Conservation (phyloP, 768 basidiomycete species). For the Tulasnella sp. region DNA sequence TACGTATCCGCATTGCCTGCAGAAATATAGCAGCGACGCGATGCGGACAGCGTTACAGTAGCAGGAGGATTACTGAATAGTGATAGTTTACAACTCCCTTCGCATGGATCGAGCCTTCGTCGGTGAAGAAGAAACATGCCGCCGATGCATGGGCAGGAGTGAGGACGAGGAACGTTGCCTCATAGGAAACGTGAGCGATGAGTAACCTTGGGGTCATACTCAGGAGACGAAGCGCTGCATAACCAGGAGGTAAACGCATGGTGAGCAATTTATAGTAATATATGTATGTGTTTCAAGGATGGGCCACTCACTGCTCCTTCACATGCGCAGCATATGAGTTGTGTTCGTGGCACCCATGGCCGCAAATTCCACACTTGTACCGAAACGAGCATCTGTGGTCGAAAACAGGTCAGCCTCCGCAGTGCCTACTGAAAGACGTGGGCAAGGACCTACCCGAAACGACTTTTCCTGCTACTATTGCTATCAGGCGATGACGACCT, state of each 20-base stretch:
- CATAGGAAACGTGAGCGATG: neutral
- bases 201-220: neutral
- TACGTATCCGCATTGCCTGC: too few species aligned
- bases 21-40: too few species aligned
- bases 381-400: constrained; percentile 3
- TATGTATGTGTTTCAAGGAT: neutral
- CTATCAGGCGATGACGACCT: too few species aligned
- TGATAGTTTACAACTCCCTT: too few species aligned
- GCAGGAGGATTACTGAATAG: too few species aligned
- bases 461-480: too few species aligned
- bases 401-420: too few species aligned
- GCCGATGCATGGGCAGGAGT: too few species aligned
- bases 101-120: too few species aligned
- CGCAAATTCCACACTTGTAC: constrained; percentile 15
- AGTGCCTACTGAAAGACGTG: too few species aligned
- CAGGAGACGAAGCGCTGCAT: neutral
- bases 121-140: too few species aligned
- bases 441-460: neutral
- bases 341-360: neutral
- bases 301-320: constrained; percentile 1
- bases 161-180: neutral
- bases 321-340: constrained; percentile 4
- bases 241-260: neutral
- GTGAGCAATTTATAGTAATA: neutral
- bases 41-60: too few species aligned